Conservation (phyloP, 1,284 basidiomycete genomes). For the Stereum hirsutum region DNA sequence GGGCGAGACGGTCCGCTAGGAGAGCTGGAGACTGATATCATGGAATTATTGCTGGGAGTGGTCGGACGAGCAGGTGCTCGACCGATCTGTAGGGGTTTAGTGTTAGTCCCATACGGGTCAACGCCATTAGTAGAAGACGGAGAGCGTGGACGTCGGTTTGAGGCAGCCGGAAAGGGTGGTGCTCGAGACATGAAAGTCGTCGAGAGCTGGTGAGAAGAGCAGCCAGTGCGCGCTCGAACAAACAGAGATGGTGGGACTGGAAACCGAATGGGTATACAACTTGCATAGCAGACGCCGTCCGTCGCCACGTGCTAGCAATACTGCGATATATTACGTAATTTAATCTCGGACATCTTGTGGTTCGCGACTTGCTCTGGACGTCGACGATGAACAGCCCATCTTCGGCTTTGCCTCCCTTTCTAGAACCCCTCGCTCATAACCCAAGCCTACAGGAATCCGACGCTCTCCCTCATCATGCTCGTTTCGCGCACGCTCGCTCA, state of each 20-base stretch:
- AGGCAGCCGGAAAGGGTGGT: constrained; percentile 4
- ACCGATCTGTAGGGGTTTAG: constrained; percentile 45
- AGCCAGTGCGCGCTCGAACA: no score
- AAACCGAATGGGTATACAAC: no score
- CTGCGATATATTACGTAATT: no score
- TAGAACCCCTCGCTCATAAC: not conserved
- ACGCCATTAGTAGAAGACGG: constrained; percentile 7
- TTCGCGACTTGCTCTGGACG: no score
- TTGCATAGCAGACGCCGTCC: no score
- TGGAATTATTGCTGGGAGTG: constrained; percentile 22
- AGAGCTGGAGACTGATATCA: constrained; percentile 12
- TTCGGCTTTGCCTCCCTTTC: not conserved
- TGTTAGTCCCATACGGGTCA: constrained; percentile 16
- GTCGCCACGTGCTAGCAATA: no score
- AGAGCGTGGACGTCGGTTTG: constrained; percentile 14
- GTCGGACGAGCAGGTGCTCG: constrained; percentile 22
- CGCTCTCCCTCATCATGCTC: constrained; percentile 14
- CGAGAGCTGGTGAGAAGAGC: no score
- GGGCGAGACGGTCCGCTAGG: constrained; percentile 23
- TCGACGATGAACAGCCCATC: no score
- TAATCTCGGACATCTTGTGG: no score
- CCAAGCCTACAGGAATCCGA: not conserved
- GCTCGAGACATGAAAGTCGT: constrained; percentile 6
- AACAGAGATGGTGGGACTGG: no score
- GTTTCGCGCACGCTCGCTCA: constrained; percentile 27